These are phyloP conservation scores for Chionographis japonica DNA, from an alignment of 106 monocot species.

Conservation along the genomic window DNA sequence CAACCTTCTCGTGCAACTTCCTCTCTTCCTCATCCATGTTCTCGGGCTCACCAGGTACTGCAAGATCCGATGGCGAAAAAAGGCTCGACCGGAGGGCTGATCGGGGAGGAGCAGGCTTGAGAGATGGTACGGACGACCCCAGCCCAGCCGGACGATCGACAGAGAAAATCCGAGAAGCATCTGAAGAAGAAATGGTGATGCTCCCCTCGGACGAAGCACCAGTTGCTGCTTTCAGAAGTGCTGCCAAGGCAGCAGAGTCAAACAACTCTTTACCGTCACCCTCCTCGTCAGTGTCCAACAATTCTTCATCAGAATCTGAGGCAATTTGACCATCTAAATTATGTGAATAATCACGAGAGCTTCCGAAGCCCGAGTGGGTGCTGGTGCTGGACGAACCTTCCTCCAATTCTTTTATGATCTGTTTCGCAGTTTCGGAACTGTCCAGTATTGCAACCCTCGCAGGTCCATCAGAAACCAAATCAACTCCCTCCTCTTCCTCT, in stretches of 20 bases:
- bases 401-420: slow-evolving; percentile 58
- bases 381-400: slow-evolving; percentile 26
- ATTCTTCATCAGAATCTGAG: slow-evolving; percentile 46
- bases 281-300: slow-evolving; percentile 51
- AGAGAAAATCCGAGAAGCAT: slow-evolving; percentile 54
- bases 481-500: slow-evolving; percentile 32
- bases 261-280: slow-evolving; percentile 47
- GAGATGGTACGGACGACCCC: slow-evolving; percentile 57
- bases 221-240: slow-evolving; percentile 73
- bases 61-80: slow-evolving; percentile 52
- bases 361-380: slow-evolving; percentile 17
- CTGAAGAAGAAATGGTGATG: slow-evolving; percentile 36
- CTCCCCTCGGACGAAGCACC: slow-evolving; percentile 51
- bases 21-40: slow-evolving; percentile 71
- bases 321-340: slow-evolving; percentile 49
- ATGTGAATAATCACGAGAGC: slow-evolving; percentile 21
- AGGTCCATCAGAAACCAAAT: slow-evolving; percentile 22
- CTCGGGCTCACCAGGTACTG: slow-evolving; percentile 44
- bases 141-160: slow-evolving; percentile 75
- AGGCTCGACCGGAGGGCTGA: slow-evolving; percentile 30
- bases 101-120: slow-evolving; percentile 41
- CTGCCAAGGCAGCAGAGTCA: slow-evolving; percentile 75
- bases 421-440: slow-evolving; percentile 41
- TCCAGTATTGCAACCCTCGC: slow-evolving; percentile 56
- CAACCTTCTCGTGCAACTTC: slow-evolving; percentile 86